These are phyloP conservation scores for Naegleria gruberi DNA, from an alignment of 208 protist genomes.

Conservation along the genomic window DNA sequence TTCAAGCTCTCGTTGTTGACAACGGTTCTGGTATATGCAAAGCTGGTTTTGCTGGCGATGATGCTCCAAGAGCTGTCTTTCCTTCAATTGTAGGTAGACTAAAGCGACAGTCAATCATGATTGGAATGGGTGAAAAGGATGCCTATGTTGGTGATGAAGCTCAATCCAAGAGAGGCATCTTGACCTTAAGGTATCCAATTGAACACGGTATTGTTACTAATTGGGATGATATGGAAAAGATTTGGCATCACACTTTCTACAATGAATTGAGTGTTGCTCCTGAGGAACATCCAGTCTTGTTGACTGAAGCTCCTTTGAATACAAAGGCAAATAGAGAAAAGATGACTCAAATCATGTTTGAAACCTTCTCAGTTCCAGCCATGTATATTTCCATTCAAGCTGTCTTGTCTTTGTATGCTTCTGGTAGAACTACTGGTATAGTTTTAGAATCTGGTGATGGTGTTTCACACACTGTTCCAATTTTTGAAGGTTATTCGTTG, in stretches of 20 bases:
- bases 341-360: conserved; percentile 51
- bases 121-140: conserved; percentile 28
- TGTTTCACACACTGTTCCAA: conserved; percentile 43
- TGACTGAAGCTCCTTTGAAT: conserved; percentile 55
- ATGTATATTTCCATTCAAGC: conserved; percentile 44
- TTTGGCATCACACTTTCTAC: conserved; percentile 35
- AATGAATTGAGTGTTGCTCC: conserved; percentile 21
- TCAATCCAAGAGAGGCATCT: conserved; percentile 42
- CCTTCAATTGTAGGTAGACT: conserved; percentile 54
- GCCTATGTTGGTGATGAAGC: conserved; percentile 40
- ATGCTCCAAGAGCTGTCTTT: conserved; percentile 55
- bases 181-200: conserved; percentile 57
- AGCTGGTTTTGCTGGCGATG: conserved; percentile 63
- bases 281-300: conserved; percentile 35
- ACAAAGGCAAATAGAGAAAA: conserved; percentile 49
- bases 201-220: conserved; percentile 52
- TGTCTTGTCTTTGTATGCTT: conserved; percentile 45
- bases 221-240: conserved; percentile 44
- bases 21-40: conserved; percentile 61
- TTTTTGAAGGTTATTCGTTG: conserved; percentile 40
- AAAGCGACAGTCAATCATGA: neutral
- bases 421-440: conserved; percentile 46
- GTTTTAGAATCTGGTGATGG: conserved; percentile 48
- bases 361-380: conserved; percentile 30
- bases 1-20: conserved; percentile 27